phyloP scores from a whole-genome alignment of 78 protist genomes.

The Andalucia godoyi region DNA sequence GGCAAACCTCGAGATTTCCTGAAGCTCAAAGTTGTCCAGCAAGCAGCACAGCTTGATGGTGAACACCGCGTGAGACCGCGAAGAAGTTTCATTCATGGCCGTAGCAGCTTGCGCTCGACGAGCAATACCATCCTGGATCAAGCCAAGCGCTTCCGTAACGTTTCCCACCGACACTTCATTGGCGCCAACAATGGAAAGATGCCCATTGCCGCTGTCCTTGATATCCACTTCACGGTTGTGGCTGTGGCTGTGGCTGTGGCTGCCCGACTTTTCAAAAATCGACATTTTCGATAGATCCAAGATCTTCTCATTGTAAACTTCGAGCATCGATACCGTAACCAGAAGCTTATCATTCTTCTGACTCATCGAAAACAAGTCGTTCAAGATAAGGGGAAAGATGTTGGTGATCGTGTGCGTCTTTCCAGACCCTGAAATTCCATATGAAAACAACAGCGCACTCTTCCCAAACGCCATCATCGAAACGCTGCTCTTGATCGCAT shows the following conservation, averaged over 20 bases:
- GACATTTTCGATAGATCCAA: too few relatives aligned
- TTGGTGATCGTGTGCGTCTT: slow-evolving; percentile 5
- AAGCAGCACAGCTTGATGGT: slow-evolving; percentile 8
- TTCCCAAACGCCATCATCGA: neutral
- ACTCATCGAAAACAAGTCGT: neutral
- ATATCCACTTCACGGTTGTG: too few relatives aligned
- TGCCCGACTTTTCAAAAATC: neutral
- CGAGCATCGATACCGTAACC: slow-evolving; percentile 9
- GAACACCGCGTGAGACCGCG: slow-evolving; percentile 46
- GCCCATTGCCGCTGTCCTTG: too few relatives aligned
- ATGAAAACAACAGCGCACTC: neutral
- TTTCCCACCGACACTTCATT: too few relatives aligned
- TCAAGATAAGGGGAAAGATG: neutral
- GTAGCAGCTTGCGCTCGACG: slow-evolving; percentile 29
- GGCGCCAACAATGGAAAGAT: too few relatives aligned
- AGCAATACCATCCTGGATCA: slow-evolving; percentile 3
- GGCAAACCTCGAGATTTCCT: neutral
- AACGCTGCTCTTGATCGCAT: too few relatives aligned
- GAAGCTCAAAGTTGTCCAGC: neutral
- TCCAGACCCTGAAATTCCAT: slow-evolving; percentile 5
- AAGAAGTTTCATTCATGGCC: slow-evolving; percentile 30
- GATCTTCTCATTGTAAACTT: slow-evolving; percentile 12
- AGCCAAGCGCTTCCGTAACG: too few relatives aligned
- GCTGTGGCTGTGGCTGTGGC: too few relatives aligned
- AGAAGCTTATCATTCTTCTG: neutral